phyloP scores from a whole-genome alignment of 192 early-diverging fungal genomes.

The Coemansia sp. region DNA sequence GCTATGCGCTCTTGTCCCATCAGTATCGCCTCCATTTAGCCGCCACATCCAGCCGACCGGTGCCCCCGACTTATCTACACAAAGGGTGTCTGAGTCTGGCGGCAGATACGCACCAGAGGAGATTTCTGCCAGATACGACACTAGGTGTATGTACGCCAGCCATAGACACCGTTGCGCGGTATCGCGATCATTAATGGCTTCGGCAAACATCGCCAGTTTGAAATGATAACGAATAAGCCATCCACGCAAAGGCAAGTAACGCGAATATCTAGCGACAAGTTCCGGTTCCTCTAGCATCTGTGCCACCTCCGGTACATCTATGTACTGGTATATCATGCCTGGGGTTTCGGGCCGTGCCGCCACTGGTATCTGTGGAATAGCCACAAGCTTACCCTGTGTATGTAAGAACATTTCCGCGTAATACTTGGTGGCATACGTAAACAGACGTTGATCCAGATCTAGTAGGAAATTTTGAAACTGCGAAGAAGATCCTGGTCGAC shows the following conservation, averaged over 20 bases:
- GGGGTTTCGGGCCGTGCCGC: conserved; percentile 4
- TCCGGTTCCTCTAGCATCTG: conserved; percentile 1
- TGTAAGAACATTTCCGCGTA: conserved; percentile 41
- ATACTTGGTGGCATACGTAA: conserved; percentile 17
- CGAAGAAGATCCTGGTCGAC: conserved; percentile 27
- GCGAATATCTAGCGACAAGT: conserved; percentile 17
- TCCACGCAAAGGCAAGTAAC: conserved; percentile 36
- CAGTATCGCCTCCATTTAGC: conserved; percentile 30
- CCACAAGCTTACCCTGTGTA: conserved; percentile 35
- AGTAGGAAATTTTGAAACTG: conserved; percentile 36
- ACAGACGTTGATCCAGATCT: conserved; percentile 26
- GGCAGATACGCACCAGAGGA: conserved; percentile 40
- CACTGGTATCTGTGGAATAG: conserved; percentile 23
- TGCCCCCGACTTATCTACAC: conserved; percentile 6
- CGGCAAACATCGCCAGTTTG: conserved; percentile 38
- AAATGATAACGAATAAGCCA: conserved; percentile 51
- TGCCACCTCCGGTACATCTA: background rate
- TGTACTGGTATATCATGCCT: conserved; percentile 2
- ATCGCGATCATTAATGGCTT: conserved; percentile 40
- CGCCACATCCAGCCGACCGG: conserved; percentile 40
- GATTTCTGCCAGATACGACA: conserved; percentile 31
- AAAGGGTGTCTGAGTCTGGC: background rate
- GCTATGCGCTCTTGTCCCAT: conserved; percentile 29
- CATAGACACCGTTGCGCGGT: conserved; percentile 44
- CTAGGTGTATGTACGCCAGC: conserved; percentile 35